Evolutionary conservation across 164 flowering plant species (phyloP).

Genomic region (Vitis amurensis): DNA sequence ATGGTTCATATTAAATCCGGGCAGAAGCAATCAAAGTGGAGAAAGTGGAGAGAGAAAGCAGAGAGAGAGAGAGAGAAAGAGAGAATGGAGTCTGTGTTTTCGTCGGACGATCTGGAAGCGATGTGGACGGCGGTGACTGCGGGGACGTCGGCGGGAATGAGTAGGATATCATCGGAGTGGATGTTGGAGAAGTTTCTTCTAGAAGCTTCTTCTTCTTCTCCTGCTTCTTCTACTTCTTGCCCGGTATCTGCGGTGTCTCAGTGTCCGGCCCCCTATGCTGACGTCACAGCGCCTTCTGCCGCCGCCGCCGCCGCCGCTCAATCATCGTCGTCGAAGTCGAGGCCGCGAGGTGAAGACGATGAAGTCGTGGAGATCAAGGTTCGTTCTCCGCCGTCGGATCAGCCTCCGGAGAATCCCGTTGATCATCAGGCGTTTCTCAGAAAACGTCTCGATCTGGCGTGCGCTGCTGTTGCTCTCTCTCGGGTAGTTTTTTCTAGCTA

Average conservation of each 20-base stretch:
- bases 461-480: conserved; percentile 42
- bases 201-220: conserved; percentile 18
- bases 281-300: background rate
- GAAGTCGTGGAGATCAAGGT: conserved; percentile 29
- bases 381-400: conserved; percentile 10
- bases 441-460: conserved; percentile 35
- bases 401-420: conserved; percentile 16
- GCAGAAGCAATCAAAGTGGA: too few relatives aligned
- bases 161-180: conserved; percentile 41
- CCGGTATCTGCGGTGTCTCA: background rate
- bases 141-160: conserved; percentile 12
- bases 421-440: conserved; percentile 33
- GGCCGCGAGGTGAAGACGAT: conserved; percentile 8
- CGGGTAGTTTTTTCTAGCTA: conserved; percentile 20
- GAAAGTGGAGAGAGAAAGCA: too few relatives aligned
- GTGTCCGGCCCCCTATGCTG: background rate
- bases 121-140: conserved; percentile 18
- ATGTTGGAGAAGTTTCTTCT: conserved; percentile 28
- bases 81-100: conserved; percentile 16
- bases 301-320: background rate
- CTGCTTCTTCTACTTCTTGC: background rate
- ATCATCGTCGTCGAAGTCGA: conserved; percentile 10
- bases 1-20: too few relatives aligned
- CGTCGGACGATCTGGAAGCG: conserved; percentile 31
- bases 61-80: background rate